A percentile compares a stretch with the other conserved stretches of the same genome.
Conservation (phyloP, 345 rosid species). For the Tarenaya hassleriana region DNA sequence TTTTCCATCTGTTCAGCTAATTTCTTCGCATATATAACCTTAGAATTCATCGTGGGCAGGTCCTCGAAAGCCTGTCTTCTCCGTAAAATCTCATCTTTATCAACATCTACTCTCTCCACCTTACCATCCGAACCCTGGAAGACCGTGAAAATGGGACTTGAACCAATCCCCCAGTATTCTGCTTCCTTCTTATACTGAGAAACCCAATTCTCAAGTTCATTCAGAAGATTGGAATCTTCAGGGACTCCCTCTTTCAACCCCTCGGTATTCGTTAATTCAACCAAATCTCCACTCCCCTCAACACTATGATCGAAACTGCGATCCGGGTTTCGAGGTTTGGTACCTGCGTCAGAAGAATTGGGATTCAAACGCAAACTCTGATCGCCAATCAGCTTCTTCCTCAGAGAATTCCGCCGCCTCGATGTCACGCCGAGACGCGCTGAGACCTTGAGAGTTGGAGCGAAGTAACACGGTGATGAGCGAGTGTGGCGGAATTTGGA, state of each 20-base stretch:
- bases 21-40: slow-evolving; percentile 40
- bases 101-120: slow-evolving; percentile 45
- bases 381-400: slow-evolving; percentile 53
- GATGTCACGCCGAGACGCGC: slow-evolving; percentile 49
- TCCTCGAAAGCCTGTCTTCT: slow-evolving; percentile 38
- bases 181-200: slow-evolving; percentile 51
- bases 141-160: slow-evolving; percentile 55
- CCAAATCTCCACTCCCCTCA: slow-evolving; percentile 15
- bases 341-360: slow-evolving; percentile 24
- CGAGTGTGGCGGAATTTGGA: slow-evolving; percentile 22
- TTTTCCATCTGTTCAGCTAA: slow-evolving; percentile 65
- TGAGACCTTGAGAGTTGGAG: slow-evolving; percentile 31
- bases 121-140: slow-evolving; percentile 49
- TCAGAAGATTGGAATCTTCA: slow-evolving; percentile 43
- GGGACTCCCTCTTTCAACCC: slow-evolving; percentile 27
- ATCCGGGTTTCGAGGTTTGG: slow-evolving; percentile 26
- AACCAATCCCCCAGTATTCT: slow-evolving; percentile 71
- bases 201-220: slow-evolving; percentile 63
- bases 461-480: slow-evolving; percentile 18
- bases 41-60: slow-evolving; percentile 34
- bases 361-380: slow-evolving; percentile 46
- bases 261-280: slow-evolving; percentile 19
- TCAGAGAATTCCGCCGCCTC: slow-evolving; percentile 57
- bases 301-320: slow-evolving; percentile 15
- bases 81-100: slow-evolving; percentile 49